phyloP scores from a whole-genome alignment of 2,329 filamentous ascomycete genomes.

The Rutstroemia sp. region DNA sequence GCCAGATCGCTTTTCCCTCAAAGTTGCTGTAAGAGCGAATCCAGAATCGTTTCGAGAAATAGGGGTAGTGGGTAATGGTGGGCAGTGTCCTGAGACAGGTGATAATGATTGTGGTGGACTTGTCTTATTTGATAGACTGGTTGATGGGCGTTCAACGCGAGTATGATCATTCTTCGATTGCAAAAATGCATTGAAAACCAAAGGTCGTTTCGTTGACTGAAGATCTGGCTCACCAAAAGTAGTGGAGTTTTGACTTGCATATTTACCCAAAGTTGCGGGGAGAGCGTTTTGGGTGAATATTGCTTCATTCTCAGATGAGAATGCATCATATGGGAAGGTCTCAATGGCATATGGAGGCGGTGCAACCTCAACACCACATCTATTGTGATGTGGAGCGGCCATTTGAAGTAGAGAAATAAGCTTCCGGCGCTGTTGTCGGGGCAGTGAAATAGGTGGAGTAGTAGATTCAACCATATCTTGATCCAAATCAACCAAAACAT shows the following conservation, averaged over 20 bases:
- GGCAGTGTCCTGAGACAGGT: conserved; percentile 71
- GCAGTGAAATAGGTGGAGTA: conserved; percentile 66
- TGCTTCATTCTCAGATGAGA: conserved; percentile 76
- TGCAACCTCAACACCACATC: conserved; percentile 78
- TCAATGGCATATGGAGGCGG: conserved; percentile 91
- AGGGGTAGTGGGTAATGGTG: conserved; percentile 65
- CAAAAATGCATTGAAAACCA: conserved; percentile 87
- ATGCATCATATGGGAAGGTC: conserved; percentile 83
- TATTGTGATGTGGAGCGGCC: conserved; percentile 81
- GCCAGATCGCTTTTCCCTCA: conserved; percentile 89
- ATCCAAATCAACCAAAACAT: conserved; percentile 89
- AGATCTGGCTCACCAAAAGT: conserved; percentile 64
- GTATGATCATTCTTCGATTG: conserved; percentile 62
- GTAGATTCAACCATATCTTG: conserved; percentile 85
- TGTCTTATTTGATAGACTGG: conserved; percentile 56
- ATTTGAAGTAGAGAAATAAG: conserved; percentile 80
- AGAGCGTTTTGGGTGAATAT: conserved; percentile 69
- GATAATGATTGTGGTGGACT: conserved; percentile 62
- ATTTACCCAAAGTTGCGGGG: conserved; percentile 70
- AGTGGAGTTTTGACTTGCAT: conserved; percentile 82
- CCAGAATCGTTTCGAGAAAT: conserved; percentile 89
- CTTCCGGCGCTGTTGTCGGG: conserved; percentile 84
- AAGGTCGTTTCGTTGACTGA: conserved; percentile 42
- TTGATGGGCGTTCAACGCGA: conserved; percentile 69
- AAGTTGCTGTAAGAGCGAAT: conserved; percentile 74